Evolutionary conservation across 2,329 filamentous ascomycete species (phyloP).

Genomic region (Alternaria sp.): DNA sequence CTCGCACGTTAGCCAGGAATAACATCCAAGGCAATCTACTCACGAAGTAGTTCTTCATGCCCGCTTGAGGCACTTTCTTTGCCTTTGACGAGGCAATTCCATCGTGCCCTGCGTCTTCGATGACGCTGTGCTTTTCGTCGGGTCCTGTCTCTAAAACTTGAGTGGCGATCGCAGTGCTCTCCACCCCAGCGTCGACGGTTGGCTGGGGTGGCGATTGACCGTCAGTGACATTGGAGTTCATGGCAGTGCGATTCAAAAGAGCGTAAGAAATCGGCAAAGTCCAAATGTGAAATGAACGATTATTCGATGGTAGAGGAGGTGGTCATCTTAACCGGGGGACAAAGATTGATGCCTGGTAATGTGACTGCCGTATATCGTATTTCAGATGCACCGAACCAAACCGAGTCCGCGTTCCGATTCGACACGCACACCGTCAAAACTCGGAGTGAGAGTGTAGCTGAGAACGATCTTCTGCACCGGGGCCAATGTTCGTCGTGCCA

Average conservation of each 20-base stretch:
- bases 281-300: neutral
- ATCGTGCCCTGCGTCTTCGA: slow-evolving; percentile 10
- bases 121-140: neutral
- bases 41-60: slow-evolving; percentile 44
- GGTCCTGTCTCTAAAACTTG: slow-evolving; percentile 3
- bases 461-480: neutral
- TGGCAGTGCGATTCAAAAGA: neutral
- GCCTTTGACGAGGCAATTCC: neutral
- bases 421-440: neutral
- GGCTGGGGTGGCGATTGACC: slow-evolving; percentile 5
- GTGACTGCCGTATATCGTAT: neutral
- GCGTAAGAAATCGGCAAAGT: neutral
- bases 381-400: neutral
- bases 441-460: neutral
- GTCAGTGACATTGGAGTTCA: neutral
- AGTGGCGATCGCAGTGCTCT: slow-evolving; percentile 1
- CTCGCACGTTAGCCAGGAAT: neutral
- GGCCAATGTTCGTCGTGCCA: neutral
- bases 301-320: neutral
- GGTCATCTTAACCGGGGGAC: neutral
- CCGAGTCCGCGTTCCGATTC: neutral
- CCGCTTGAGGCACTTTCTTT: slow-evolving; percentile 29
- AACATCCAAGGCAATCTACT: slow-evolving; percentile 3
- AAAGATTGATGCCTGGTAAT: slow-evolving; percentile 16
- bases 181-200: slow-evolving; percentile 2